Percentiles rank a stretch among this genome's conserved stretches.
These are phyloP conservation scores for Glarea lozoyensis DNA, from an alignment of 495 filamentous ascomycete species.

Conservation along the genomic window DNA sequence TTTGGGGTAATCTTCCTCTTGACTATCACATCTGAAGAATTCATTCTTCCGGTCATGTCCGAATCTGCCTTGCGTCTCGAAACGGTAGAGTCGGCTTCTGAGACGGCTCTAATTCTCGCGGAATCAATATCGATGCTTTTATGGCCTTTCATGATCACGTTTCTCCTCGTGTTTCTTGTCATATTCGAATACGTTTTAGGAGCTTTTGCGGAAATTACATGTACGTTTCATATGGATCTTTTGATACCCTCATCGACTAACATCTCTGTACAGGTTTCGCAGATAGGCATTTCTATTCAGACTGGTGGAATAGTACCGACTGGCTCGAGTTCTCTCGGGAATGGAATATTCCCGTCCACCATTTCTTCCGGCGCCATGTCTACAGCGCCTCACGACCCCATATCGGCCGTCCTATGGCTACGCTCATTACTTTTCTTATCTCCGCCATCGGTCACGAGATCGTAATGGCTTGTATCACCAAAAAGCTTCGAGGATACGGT, in stretches of 20 bases:
- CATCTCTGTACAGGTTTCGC: slow-evolving; percentile 49
- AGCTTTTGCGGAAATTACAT: slow-evolving; percentile 89
- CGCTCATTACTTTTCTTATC: slow-evolving; percentile 86
- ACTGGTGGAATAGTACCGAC: slow-evolving; percentile 89
- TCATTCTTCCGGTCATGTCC: slow-evolving; percentile 80
- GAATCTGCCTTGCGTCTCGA: slow-evolving; percentile 66
- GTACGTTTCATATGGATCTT: slow-evolving; percentile 20
- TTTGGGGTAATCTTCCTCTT: slow-evolving; percentile 96
- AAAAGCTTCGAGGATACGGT: slow-evolving; percentile 91
- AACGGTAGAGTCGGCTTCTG: slow-evolving; percentile 42
- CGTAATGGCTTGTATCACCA: slow-evolving; percentile 96
- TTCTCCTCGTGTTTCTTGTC: slow-evolving; percentile 89
- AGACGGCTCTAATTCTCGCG: slow-evolving; percentile 69
- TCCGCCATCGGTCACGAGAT: slow-evolving; percentile 86
- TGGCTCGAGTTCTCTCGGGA: slow-evolving; percentile 96
- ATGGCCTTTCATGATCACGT: slow-evolving; percentile 96
- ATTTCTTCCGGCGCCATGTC: slow-evolving; percentile 91
- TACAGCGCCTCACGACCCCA: slow-evolving; percentile 70
- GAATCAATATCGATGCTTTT: slow-evolving; percentile 92
- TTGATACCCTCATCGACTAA: neutral
- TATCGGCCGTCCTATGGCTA: slow-evolving; percentile 71
- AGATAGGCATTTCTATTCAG: slow-evolving; percentile 90
- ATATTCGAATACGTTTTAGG: slow-evolving; percentile 97
- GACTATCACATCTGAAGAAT: slow-evolving; percentile 86
- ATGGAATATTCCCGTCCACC: slow-evolving; percentile 98